Base-by-base conservation (phyloP, 202 grass and related monocot genomes). In the Dendrocalamus latiflorus region DNA sequence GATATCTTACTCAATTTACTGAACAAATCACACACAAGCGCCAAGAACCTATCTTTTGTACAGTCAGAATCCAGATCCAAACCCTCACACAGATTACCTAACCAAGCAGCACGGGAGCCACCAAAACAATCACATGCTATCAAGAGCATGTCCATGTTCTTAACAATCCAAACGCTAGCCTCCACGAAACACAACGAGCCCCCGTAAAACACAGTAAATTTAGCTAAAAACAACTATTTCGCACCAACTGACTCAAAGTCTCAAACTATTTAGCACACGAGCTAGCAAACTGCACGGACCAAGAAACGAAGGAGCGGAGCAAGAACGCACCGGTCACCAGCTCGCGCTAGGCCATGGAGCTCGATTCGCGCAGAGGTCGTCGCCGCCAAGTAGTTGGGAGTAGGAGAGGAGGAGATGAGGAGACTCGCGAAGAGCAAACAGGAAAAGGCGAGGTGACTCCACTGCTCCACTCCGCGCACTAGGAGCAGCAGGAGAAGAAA, bases 1-100 rank as follows among this genome's bases (percentile, higher is more conserved):
- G 55, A 37, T 66, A 61, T 9, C 18, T 50, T 55, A n/a, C 26
- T 20, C 9, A 68, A 71, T 22, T 45, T 65, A 22, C 45, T 69
- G 53, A 42, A 75, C 16, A 55, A 65, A 36, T 42, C 54, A 48
- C 45, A 30, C 4, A 30, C 12, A 47, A 36, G 9, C 25, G 1
- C 8, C 5, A 57, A 77, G 67, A 72, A 58, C 9, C 14, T 60
- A 74, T 77, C 21, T 62, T 62, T 36, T 4, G 55, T 18, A 25
- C 28, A 58, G 33, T 33, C 9, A 41, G 41, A 24, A 51, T 16
- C 60, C 61, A 86, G 88, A 82, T 90, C 88, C 78, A 67, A 77
- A 82, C 17, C 76, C 67, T 49, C 28, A 2, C 74, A 33, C 7
- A 18, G 13, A 66, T 47, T 28, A 45, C 16, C 26, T 12, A 41